Base-by-base conservation (phyloP, 2,329 filamentous ascomycete genomes). In the Ceratocystis harringtonii region DNA sequence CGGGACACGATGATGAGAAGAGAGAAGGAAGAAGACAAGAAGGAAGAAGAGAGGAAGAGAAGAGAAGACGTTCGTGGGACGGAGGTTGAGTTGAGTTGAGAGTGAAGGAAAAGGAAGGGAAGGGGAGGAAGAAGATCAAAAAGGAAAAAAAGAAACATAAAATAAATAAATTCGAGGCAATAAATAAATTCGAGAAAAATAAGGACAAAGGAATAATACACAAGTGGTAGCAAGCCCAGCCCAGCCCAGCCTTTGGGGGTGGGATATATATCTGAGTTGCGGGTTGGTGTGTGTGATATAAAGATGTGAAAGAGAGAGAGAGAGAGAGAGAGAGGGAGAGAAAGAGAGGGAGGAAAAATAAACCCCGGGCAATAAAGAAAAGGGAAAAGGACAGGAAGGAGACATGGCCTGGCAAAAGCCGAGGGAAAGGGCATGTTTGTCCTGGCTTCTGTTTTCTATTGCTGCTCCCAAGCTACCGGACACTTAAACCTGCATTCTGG, bases 401-500 rank as follows among this genome's bases (percentile, higher is more conserved):
- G 48, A 57, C n/a, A 43, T 52, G 15, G 48, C 48, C 43, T 28
- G 36, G 36, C 36, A 62, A 15, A 28, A 62, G 43, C 43, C 41
- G 36, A 62, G 60, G 36, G 10, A 15, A 41, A 41, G 36, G 36
- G 10, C 36, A 41, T 41, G 36, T 41, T 41, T 41, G 36, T 41
- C 22, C 36, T 44, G 17, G 30, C 15, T 12, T 61, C 19, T n/a
- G 17, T 25, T 43, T 61, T 43, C 15, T 19, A 17, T 63, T 66
- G 25, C 58, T 62, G 64, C 63, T 66, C 41, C 60, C 61, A 60
- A 8, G 45, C 25, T 52, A 52, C 25, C 65, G 45, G 44, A 60
- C 65, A 68, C 68, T 68, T 65, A 68, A 41, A 41, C 36, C 36
- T 41, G 36, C 68, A 68, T 65, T 68, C 52, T 66, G 66, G 44